phyloP scores from a whole-genome alignment of 768 basidiomycete species.

The Mycena albidolilacea region DNA sequence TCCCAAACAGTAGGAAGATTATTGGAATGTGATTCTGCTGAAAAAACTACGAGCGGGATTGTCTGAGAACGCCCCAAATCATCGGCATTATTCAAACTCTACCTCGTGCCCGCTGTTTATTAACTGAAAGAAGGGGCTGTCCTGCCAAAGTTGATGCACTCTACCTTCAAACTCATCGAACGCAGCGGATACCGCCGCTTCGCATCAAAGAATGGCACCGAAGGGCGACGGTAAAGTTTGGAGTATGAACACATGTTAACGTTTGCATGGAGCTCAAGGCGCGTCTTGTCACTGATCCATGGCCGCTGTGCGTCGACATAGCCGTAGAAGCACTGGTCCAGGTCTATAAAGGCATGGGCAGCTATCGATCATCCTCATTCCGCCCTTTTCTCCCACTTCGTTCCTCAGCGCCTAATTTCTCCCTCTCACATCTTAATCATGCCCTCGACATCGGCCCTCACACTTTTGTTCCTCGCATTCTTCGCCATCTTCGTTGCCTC shows the following conservation, averaged over 20 bases:
- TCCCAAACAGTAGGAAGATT: slow-evolving; percentile 25
- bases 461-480: slow-evolving; percentile 39
- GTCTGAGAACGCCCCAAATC: slow-evolving; percentile 27
- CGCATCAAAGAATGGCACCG: slow-evolving; percentile 27
- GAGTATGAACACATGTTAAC: slow-evolving; percentile 29
- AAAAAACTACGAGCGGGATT: slow-evolving; percentile 20
- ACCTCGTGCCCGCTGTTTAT: slow-evolving; percentile 33
- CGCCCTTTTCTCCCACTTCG: slow-evolving; percentile 19
- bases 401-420: slow-evolving; percentile 31
- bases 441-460: slow-evolving; percentile 37
- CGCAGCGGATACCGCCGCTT: slow-evolving; percentile 37
- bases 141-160: slow-evolving; percentile 35
- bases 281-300: slow-evolving; percentile 16
- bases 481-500: slow-evolving; percentile 42
- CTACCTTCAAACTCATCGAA: slow-evolving; percentile 38
- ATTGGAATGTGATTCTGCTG: not conserved
- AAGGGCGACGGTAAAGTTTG: slow-evolving; percentile 31
- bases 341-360: slow-evolving; percentile 31
- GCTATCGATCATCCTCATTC: slow-evolving; percentile 19
- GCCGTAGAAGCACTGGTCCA: slow-evolving; percentile 17
- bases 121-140: slow-evolving; percentile 29
- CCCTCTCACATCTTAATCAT: slow-evolving; percentile 34
- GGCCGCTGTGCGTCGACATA: slow-evolving; percentile 18
- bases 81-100: slow-evolving; percentile 26
- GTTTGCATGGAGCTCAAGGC: not conserved